phyloP scores from a whole-genome alignment of 306 rosid species.

The Oxytropis ochrocephala region DNA sequence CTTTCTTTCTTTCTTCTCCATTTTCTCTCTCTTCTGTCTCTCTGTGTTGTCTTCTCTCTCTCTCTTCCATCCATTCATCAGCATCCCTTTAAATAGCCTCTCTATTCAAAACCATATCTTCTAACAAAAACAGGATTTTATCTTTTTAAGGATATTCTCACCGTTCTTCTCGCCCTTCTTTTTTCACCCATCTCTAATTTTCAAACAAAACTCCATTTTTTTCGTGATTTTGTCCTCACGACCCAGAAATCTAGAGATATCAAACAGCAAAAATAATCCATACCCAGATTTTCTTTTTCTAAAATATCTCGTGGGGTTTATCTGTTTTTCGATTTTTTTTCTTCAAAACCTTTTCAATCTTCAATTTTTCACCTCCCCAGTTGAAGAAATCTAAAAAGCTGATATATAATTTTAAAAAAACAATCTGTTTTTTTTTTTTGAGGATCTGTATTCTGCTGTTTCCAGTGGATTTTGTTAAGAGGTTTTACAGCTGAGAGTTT shows the following conservation, averaged over 20 bases:
- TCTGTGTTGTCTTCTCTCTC: conserved; percentile 10
- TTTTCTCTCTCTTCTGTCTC: neutral
- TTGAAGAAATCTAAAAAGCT: neutral
- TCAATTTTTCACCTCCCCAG: neutral
- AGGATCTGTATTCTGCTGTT: conserved; percentile 14
- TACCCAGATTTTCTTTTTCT: conserved; percentile 17
- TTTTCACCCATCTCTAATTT: conserved; percentile 2
- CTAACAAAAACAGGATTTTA: conserved; percentile 5
- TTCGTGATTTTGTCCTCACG: conserved; percentile 4
- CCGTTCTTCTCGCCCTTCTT: conserved; percentile 15
- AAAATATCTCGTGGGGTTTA: conserved; percentile 27
- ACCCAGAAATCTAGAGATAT: conserved; percentile 36
- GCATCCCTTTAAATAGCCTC: conserved; percentile 29
- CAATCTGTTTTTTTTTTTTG: neutral
- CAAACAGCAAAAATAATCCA: conserved; percentile 15
- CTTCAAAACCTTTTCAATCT: neutral
- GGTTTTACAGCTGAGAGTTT: conserved; percentile 2
- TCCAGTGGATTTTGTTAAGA: conserved; percentile 1
- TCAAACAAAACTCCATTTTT: conserved; percentile 11
- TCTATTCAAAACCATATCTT: conserved; percentile 35
- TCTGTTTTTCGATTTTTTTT: neutral
- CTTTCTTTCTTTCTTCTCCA: neutral
- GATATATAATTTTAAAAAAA: neutral
- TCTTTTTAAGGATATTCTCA: conserved; percentile 4
- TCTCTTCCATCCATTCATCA: conserved; percentile 21